A percentile compares a stretch with the other conserved stretches of the same genome.
phyloP scores from a whole-genome alignment of 116 monocot genomes.

The Dioscorea cayenensis region DNA sequence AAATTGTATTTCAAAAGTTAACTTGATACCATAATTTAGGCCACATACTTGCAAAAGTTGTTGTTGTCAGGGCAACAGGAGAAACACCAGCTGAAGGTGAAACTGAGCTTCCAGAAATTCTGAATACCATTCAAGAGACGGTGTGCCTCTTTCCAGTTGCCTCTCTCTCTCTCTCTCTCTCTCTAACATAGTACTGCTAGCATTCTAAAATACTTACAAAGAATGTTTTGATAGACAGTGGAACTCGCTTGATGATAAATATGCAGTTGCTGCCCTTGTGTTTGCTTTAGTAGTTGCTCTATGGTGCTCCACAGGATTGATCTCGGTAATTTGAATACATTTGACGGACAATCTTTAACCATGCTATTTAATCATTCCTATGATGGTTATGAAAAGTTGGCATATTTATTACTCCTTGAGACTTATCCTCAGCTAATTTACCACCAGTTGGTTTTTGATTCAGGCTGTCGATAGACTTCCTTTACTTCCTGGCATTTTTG shows the following conservation, averaged over 20 bases:
- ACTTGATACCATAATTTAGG: neutral
- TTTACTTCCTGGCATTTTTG: neutral
- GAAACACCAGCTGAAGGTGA: constrained; percentile 5
- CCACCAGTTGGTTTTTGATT: neutral
- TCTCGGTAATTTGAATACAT: neutral
- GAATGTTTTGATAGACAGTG: constrained; percentile 1
- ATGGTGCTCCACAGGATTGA: constrained; percentile 2
- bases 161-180: too few species aligned
- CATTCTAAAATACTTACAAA: neutral
- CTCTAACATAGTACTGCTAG: neutral
- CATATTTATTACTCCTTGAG: neutral
- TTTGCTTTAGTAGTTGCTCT: constrained; percentile 1
- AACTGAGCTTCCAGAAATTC: constrained; percentile 9
- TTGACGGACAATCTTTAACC: neutral
- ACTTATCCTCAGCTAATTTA: neutral
- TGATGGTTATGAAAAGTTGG: neutral
- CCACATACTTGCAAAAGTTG: neutral
- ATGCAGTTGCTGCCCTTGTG: constrained; percentile 4
- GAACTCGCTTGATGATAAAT: constrained; percentile 1
- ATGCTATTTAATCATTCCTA: neutral
- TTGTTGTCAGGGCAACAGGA: constrained; percentile 1
- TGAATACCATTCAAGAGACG: constrained; percentile 3
- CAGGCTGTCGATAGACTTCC: constrained; percentile 1
- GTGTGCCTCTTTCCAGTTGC: neutral
- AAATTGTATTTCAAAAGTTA: too few species aligned